Evolutionary conservation across 306 rosid genomes (phyloP), one percentile per base, ranked within the genome.

Genomic region (Lupinus albus): DNA sequence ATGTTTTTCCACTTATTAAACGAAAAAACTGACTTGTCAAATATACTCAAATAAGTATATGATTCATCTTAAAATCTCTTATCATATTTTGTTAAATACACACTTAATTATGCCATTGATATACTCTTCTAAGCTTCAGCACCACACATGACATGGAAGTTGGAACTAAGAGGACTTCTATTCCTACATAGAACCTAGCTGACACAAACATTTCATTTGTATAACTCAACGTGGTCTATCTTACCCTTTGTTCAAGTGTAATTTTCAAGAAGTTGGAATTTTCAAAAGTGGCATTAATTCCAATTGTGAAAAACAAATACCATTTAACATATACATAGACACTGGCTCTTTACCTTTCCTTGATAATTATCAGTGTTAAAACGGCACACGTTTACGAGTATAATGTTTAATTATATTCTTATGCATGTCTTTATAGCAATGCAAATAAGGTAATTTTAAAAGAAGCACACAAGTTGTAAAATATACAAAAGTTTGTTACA

Each of bases 231-330:
- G 30, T 25, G 30, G 30, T 25, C 30, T 4, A 57, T 70, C 76
- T 13, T 48, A 44, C 55, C 47, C 70, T 68, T 82, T 76, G 88
- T 89, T 83, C 80, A 80, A 73, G 73, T 65, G 81, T 85, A 86
- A 67, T 76, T 82, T 66, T 83, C 85, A 72, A 54, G 18, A 33
- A 67, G 39, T 39, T 38, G 25, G 12, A 28, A 62, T 38, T 57
- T 56, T 67, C 68, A 28, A 68, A 77, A 15, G 56, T 61, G 64
- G 70, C 73, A 62, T 17, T 39, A 10, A 38, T 39, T 53, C 21
- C 3, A 71, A 54, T 66, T 15, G 77, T 62, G 69, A 71, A 35
- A 65, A 52, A 76, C 8, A 66, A 32, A 8, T 17, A 11, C 55
- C 45, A 45, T 25, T 42, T 48, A 81, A 38, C 65, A 25, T 25